Evolutionary conservation across 2,329 filamentous ascomycete genomes (phyloP).

Genomic region (Didymella segeticola): DNA sequence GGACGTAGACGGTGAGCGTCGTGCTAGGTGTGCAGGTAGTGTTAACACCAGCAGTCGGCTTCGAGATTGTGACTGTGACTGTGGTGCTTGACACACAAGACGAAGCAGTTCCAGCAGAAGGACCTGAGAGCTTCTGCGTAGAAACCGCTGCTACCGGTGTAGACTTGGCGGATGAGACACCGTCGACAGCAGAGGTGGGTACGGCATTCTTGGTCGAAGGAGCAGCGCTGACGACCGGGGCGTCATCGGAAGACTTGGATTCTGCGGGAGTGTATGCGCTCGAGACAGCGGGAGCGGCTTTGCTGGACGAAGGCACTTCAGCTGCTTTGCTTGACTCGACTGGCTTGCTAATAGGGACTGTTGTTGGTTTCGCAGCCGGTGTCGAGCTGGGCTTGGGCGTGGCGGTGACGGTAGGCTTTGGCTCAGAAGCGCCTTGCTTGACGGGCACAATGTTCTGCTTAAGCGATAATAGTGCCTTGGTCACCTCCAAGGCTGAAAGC

Average conservation of each 20-base stretch:
- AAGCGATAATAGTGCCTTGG: conserved; percentile 51
- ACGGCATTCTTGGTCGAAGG: conserved; percentile 10
- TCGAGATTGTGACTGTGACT: conserved; percentile 24
- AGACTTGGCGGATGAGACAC: conserved; percentile 2
- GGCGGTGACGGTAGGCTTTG: conserved; percentile 23
- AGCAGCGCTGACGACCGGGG: conserved; percentile 7
- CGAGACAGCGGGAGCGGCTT: conserved; percentile 1
- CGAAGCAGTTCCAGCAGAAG: conserved; percentile 13
- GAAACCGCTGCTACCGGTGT: conserved; percentile 9
- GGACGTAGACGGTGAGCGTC: conserved; percentile 37
- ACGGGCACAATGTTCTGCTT: conserved; percentile 40
- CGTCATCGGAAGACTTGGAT: conserved; percentile 17
- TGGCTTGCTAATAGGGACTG: conserved; percentile 3
- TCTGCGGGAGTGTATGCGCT: conserved; percentile 3
- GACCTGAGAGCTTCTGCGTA: conserved; percentile 20
- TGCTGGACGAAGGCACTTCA: conserved; percentile 11
- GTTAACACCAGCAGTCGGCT: conserved; percentile 14
- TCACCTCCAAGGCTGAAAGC: conserved; percentile 54
- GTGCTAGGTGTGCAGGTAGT: conserved; percentile 33
- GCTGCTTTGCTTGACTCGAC: conserved; percentile 16
- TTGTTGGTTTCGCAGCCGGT: conserved; percentile 11
- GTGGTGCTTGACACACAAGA: conserved; percentile 33
- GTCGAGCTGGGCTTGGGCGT: conserved; percentile 28
- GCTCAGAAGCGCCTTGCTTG: conserved; percentile 30
- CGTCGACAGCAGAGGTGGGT: conserved; percentile 4